Percentiles rank a stretch among this genome's conserved stretches.
Evolutionary conservation across 2,329 filamentous ascomycete species (phyloP).

Genomic region (Trichoderma sp.): DNA sequence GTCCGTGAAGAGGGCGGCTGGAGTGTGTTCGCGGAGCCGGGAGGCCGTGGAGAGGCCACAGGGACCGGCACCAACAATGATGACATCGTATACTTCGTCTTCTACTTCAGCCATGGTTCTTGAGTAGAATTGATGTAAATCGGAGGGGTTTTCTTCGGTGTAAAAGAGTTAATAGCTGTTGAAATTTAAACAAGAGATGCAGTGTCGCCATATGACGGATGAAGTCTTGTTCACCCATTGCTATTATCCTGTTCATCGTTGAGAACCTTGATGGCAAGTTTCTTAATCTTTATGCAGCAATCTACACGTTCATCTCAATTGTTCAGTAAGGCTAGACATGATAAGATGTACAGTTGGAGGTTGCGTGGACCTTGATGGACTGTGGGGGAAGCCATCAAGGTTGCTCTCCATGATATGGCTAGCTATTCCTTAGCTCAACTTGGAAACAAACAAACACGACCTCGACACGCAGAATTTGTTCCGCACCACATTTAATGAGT

Average conservation of each 20-base stretch:
- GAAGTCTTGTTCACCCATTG: not conserved
- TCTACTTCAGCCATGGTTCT: conserved; percentile 20
- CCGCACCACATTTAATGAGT: not conserved
- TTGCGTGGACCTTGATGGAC: conserved; percentile 14
- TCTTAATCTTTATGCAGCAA: not conserved
- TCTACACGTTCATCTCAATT: not conserved
- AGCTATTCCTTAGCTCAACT: not conserved
- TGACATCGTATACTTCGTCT: conserved; percentile 59
- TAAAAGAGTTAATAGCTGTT: not conserved
- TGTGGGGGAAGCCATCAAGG: conserved; percentile 9
- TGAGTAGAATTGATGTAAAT: not conserved
- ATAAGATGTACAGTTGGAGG: not conserved
- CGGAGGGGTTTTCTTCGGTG: not conserved
- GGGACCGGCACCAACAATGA: conserved; percentile 74
- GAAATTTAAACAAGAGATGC: not conserved
- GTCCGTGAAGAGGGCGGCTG: conserved; percentile 79
- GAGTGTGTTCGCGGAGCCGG: conserved; percentile 69
- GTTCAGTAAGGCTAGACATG: not conserved
- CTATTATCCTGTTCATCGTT: not conserved
- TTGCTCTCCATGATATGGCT: not conserved
- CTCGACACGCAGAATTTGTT: not conserved
- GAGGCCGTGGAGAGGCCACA: conserved; percentile 74
- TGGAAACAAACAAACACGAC: not conserved
- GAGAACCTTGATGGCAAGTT: conserved; percentile 5
- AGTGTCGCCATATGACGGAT: not conserved